Base-by-base conservation (phyloP, 2,329 filamentous ascomycete genomes). In the Sporothrix pseudoabietina region DNA sequence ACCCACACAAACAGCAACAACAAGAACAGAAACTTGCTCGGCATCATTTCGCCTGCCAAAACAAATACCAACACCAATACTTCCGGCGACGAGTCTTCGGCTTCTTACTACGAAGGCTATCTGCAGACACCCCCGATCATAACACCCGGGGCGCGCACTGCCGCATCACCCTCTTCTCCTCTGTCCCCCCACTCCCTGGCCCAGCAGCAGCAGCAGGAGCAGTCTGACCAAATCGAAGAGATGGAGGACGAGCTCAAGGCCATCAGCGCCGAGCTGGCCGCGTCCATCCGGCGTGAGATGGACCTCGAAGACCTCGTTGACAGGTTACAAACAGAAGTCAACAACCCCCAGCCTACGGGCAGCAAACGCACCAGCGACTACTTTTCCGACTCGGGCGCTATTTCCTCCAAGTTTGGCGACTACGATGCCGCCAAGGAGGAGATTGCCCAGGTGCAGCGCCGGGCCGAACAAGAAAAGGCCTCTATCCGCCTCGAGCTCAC, bases 271-370 rank as follows among this genome's bases (percentile, higher is more conserved):
- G 96, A 99, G 86, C 86, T 99, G 80, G 96, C 96, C 47, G 88
- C 90, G 77, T 98, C 96, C 39, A 98, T 99, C 79, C 90, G 93
- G 78, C 90, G 96, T 75, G 96, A 99, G 84, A 95, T 99, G 88
- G 96, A 99, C 78, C 83, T 99, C 44, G 96, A 99, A 82, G 96
- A 99, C 81, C 86, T 98, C 65, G 91, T 98, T 0, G 96, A 99
- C 77, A 87, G 92, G 73, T 84, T 97, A 77, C 94, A 98, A 80
- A 84, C 89, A n/a, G 94, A 98, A 79, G 86, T 87, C 76, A 87
- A 85, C 81, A 86, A 89, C 82, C 79, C 86, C 78, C 82, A 85
- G 81, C 79, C 84, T 77, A 78, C 87, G 39, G 90, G 88, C 75
- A 91, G 88, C 76, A 91, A 92, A 80, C 89, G 95, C 75, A 97